These are phyloP conservation scores for Ogataea parapolymorpha DNA, from an alignment of 805 yeast genomes.

Conservation along the genomic window DNA sequence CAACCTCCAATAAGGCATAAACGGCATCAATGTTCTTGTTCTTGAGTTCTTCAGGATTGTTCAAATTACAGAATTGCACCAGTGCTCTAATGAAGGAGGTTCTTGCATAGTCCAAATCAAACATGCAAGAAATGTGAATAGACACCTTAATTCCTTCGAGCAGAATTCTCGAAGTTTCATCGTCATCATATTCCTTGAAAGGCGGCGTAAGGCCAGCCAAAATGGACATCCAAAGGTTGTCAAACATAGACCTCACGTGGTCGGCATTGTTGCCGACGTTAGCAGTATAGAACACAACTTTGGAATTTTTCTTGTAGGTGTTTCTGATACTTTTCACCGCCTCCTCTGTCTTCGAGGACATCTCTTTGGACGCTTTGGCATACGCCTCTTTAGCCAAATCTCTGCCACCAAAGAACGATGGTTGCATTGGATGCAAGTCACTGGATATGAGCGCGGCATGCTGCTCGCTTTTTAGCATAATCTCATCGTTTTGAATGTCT, in stretches of 20 bases:
- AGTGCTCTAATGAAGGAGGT: slow-evolving; percentile 87
- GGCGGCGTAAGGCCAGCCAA: slow-evolving; percentile 94
- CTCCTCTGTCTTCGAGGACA: slow-evolving; percentile 84
- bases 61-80: slow-evolving; percentile 79
- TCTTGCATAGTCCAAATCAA: slow-evolving; percentile 79
- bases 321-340: slow-evolving; percentile 65
- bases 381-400: slow-evolving; percentile 79
- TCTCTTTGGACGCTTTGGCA: slow-evolving; percentile 87
- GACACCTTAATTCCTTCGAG: slow-evolving; percentile 85
- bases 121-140: slow-evolving; percentile 77
- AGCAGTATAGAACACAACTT: slow-evolving; percentile 68
- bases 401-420: slow-evolving; percentile 60
- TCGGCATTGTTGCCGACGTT: slow-evolving; percentile 60
- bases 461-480: slow-evolving; percentile 88
- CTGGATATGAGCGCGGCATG: slow-evolving; percentile 84
- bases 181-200: slow-evolving; percentile 82
- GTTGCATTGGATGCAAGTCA: slow-evolving; percentile 38
- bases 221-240: slow-evolving; percentile 94
- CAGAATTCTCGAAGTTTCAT: slow-evolving; percentile 62
- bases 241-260: slow-evolving; percentile 91
- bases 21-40: slow-evolving; percentile 81
- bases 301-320: slow-evolving; percentile 41
- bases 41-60: slow-evolving; percentile 73
- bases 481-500: slow-evolving; percentile 82
- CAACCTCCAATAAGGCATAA: slow-evolving; percentile 66